Evolutionary conservation across 495 filamentous ascomycete genomes (phyloP).

Genomic region (Pyrenula massariospora): DNA sequence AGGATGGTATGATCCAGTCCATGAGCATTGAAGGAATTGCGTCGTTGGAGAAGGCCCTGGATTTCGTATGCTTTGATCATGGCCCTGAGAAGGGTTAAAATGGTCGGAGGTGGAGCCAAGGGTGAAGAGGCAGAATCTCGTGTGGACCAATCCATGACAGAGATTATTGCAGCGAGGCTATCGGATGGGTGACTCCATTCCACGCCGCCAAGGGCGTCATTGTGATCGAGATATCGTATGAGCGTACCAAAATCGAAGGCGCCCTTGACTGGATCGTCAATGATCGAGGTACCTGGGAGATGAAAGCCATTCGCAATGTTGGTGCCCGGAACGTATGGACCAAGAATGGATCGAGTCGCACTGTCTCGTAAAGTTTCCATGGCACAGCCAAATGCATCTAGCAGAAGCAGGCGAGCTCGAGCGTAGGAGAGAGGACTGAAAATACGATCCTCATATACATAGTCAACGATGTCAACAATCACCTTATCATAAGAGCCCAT

Average conservation of each 20-base stretch:
- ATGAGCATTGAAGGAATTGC: constrained; percentile 25
- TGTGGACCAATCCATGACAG: constrained; percentile 26
- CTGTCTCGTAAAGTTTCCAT: constrained; percentile 20
- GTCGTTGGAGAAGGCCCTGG: constrained; percentile 28
- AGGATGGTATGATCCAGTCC: constrained; percentile 35
- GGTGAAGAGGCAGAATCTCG: constrained; percentile 9
- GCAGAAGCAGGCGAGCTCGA: constrained; percentile 21
- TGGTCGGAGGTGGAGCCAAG: constrained; percentile 13
- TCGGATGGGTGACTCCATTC: constrained; percentile 38
- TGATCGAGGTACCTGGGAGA: constrained; percentile 26
- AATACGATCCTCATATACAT: too few relatives aligned
- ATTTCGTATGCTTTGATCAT: constrained; percentile 37
- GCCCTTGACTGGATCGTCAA: constrained; percentile 27
- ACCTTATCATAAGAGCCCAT: too few relatives aligned
- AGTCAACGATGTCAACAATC: too few relatives aligned
- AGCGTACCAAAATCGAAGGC: constrained; percentile 31
- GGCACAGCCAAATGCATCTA: constrained; percentile 29
- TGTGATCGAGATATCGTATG: constrained; percentile 34
- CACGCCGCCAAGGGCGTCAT: constrained; percentile 27
- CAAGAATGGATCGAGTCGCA: constrained; percentile 15
- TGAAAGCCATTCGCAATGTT: constrained; percentile 23
- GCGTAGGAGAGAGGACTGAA: too few relatives aligned
- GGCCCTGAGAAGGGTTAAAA: constrained; percentile 20
- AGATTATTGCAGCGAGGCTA: constrained; percentile 29
- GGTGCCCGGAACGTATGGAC: constrained; percentile 14